A percentile compares a stretch with the other conserved stretches of the same genome.
phyloP scores from a whole-genome alignment of 2,329 filamentous ascomycete species.

The Fusarium nelsonii region DNA sequence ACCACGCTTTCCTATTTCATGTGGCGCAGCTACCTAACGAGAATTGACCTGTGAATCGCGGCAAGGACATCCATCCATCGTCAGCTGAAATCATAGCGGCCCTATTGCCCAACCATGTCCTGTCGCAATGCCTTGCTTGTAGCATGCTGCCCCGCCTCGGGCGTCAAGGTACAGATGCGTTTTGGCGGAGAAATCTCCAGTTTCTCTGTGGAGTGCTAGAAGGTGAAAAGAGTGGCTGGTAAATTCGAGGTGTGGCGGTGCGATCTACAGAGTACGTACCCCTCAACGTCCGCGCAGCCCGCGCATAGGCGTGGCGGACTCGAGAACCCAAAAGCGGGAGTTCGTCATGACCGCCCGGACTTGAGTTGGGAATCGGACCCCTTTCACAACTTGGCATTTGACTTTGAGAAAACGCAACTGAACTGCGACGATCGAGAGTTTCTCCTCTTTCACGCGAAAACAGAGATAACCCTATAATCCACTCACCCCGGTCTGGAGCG shows the following conservation, averaged over 20 bases:
- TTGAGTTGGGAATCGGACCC: slow-evolving; percentile 32
- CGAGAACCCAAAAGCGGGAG: slow-evolving; percentile 15
- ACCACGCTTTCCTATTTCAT: slow-evolving; percentile 9
- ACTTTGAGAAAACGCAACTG: neutral
- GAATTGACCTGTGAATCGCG: neutral
- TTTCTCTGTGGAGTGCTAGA: neutral
- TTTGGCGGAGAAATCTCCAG: slow-evolving; percentile 24
- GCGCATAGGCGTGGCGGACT: slow-evolving; percentile 31
- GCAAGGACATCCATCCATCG: neutral
- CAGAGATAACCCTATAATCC: neutral
- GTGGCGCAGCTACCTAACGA: slow-evolving; percentile 33
- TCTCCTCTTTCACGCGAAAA: neutral
- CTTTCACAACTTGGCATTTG: slow-evolving; percentile 32
- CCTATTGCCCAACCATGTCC: slow-evolving; percentile 36
- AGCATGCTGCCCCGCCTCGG: slow-evolving; percentile 27
- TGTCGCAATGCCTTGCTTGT: slow-evolving; percentile 1
- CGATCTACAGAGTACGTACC: slow-evolving; percentile 25
- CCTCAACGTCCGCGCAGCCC: neutral
- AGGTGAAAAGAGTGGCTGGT: neutral
- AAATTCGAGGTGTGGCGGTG: slow-evolving; percentile 33
- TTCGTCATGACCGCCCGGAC: slow-evolving; percentile 29
- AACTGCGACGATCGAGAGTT: neutral
- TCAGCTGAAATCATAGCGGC: slow-evolving; percentile 5
- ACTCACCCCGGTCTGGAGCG: neutral
- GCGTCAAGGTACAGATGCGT: slow-evolving; percentile 10